Base-by-base conservation (phyloP, 2,329 filamentous ascomycete genomes). In the Alternaria sp. region DNA sequence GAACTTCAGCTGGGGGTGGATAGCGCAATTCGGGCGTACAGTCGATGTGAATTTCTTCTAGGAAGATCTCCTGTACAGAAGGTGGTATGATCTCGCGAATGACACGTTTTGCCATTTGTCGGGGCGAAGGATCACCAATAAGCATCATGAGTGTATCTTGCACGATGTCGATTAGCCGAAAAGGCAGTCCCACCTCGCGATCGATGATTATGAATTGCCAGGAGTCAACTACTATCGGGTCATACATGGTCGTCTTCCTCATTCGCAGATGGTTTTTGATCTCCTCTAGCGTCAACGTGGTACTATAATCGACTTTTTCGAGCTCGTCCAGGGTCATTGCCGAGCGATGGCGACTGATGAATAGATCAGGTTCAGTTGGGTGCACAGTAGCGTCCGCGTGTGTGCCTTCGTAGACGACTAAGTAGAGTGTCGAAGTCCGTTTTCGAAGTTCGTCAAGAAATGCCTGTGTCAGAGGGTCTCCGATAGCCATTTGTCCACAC, bases 141-240 rank as follows among this genome's bases (percentile, higher is more conserved):
- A 74, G 63, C 69, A 72, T 72, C 0, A 72, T 26, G 0, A 74
- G 39, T 0, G 62, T 45, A 17, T 73, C 71, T 23, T 73, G 66
- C 4, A 74, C 65, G 1, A 72, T 72, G 11, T 73, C 69, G 4
- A 73, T 65, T 1, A 74, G 57, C 5, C 61, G 40, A 13, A 74
- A 74, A 0, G 72, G 68, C 5, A 68, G 34, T 0, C 69, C 68
- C 5, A 61, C 60, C 17, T 71, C 61, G n/a, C 64, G 61, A 24
- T 73, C 71, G 31, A 74, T 71, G 40, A 74, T 68, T 31, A 73
- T 72, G 54, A 74, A 73, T 13, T 73, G 69, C 72, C 71, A 74
- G 0, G 72, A 74, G 21, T 73, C 71, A 0, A 71, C 69, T 0
- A 72, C 66, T 3, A 74, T 72, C 0, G 71, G 69, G n/a, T 74